Conservation (phyloP, 2,329 filamentous ascomycete species). For the Cercospora beticola region DNA sequence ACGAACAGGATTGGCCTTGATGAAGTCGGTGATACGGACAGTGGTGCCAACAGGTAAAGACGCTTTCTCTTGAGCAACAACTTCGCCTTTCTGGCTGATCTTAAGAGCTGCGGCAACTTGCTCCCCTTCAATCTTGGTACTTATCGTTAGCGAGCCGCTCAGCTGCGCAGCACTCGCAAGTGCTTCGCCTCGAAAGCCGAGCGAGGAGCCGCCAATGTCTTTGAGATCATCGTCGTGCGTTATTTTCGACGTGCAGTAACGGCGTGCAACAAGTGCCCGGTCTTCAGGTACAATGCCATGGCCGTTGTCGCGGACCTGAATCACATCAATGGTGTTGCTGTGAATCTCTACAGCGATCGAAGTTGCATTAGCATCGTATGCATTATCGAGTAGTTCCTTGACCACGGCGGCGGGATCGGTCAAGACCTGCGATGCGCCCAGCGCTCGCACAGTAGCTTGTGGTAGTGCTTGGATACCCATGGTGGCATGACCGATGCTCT, state of each 20-base stretch:
- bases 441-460: slow-evolving; percentile 49
- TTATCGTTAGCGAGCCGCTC: slow-evolving; percentile 58
- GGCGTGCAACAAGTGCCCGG: slow-evolving; percentile 60
- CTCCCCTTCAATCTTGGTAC: slow-evolving; percentile 63
- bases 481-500: background rate
- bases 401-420: slow-evolving; percentile 61
- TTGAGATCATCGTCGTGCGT: slow-evolving; percentile 62
- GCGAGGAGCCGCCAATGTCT: slow-evolving; percentile 55
- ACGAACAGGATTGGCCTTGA: slow-evolving; percentile 63
- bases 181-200: slow-evolving; percentile 77
- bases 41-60: slow-evolving; percentile 68
- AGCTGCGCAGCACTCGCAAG: slow-evolving; percentile 65
- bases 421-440: slow-evolving; percentile 63
- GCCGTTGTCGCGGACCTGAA: slow-evolving; percentile 74
- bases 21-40: slow-evolving; percentile 60
- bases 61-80: slow-evolving; percentile 42
- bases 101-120: slow-evolving; percentile 56
- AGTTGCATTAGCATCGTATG: slow-evolving; percentile 69
- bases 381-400: slow-evolving; percentile 77
- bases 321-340: slow-evolving; percentile 64
- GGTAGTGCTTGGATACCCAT: slow-evolving; percentile 47
- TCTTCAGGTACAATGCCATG: slow-evolving; percentile 65
- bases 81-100: slow-evolving; percentile 51
- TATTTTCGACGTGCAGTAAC: slow-evolving; percentile 74
- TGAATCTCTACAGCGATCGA: slow-evolving; percentile 65